Evolutionary conservation across 2,329 filamentous ascomycete genomes (phyloP), one percentile per base, ranked within the genome.

Genomic region (Lachnellula cervina): DNA sequence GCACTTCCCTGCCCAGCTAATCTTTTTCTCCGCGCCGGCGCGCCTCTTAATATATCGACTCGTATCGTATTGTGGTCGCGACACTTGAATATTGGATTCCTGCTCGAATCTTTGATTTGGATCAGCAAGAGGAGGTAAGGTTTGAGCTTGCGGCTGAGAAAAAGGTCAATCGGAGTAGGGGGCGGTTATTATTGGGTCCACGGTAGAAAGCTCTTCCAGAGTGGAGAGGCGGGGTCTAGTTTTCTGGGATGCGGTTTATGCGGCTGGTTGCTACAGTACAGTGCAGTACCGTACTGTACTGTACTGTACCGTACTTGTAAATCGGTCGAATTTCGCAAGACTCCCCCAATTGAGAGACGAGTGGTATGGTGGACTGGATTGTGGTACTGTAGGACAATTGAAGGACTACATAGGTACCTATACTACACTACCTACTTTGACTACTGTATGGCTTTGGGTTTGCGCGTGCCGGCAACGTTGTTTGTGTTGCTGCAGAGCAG

Each of bases 381-480:
- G n/a, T n/a, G n/a, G n/a, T n/a, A n/a, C n/a, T n/a, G n/a, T n/a
- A n/a, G n/a, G 38, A 8, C 51, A 34, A 54, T 54, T 49, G 52
- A 46, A 43, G 44, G 56, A 52, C 45, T 45, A 17, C 38, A 3
- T 40, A 16, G 2, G 3, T 9, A 5, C 5, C 13, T 40, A 17
- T 13, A n/a, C n/a, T 14, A 17, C 5, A 17, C 5, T 40, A 17
- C 13, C n/a, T 17, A 40, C 35, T 40, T 14, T 5, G 37, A 40
- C 37, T 40, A 17, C 37, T 14, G 37, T 40, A 19, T 9, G 37
- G 37, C 37, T 40, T n/a, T n/a, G 9, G 21, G 52, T 28, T 47
- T 32, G 59, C 58, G 59, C 59, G 59, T 63, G 59, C 59, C 54
- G 61, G 58, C 58, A 59, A 56, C 55, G 57, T 62, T 60, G 56